Evolutionary conservation across 164 flowering plant genomes (phyloP).

Genomic region (Umbellularia californica): DNA sequence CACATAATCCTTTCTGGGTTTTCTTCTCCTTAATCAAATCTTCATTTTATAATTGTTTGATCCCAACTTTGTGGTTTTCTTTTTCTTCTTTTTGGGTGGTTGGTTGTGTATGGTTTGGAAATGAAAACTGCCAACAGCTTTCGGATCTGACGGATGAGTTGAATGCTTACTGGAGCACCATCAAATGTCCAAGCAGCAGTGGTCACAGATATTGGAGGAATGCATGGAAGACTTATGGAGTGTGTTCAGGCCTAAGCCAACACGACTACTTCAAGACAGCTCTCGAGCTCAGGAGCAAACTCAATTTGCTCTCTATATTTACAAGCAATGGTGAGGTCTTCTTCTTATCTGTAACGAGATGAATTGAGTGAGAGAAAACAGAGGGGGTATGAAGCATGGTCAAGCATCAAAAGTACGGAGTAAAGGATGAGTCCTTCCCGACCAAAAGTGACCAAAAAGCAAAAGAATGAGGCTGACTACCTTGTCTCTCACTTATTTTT

Average conservation of each 20-base stretch:
- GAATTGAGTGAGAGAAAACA: neutral
- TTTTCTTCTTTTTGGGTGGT: neutral
- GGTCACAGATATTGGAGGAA: neutral
- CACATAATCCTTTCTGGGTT: no score
- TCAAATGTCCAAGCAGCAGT: slow-evolving; percentile 11
- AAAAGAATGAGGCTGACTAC: no score
- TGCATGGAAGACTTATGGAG: slow-evolving; percentile 10
- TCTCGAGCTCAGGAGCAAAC: neutral
- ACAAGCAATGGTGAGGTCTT: neutral
- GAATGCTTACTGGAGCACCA: slow-evolving; percentile 9
- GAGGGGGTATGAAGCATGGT: neutral
- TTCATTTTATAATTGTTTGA: neutral
- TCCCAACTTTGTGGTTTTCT: neutral
- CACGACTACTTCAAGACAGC: slow-evolving; percentile 16
- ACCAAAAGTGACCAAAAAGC: no score
- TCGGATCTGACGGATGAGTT: slow-evolving; percentile 7
- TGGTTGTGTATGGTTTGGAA: neutral
- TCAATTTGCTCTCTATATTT: slow-evolving; percentile 2
- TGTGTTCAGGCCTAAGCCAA: slow-evolving; percentile 8
- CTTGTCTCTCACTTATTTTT: no score
- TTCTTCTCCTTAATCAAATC: neutral
- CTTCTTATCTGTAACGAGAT: neutral
- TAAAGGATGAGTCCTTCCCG: neutral
- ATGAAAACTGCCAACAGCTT: slow-evolving; percentile 2
- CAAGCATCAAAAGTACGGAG: neutral